Conservation (phyloP, 192 early-diverging fungal species). For the Physocladia obscura region DNA sequence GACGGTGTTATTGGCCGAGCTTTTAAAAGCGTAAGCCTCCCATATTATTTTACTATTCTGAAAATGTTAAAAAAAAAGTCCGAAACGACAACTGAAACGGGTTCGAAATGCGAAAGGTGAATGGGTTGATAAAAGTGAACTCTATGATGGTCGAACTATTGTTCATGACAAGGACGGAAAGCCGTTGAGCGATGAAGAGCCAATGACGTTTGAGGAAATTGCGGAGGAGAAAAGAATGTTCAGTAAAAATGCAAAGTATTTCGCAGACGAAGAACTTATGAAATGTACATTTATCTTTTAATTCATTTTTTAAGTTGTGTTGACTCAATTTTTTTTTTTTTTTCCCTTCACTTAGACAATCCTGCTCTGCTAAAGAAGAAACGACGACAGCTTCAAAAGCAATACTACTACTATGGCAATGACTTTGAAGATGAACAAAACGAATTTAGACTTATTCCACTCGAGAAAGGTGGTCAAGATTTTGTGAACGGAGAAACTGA, state of each 20-base stretch:
- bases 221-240: slow-evolving; percentile 49
- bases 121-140: slow-evolving; percentile 58
- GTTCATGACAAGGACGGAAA: slow-evolving; percentile 38
- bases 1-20: slow-evolving; percentile 21
- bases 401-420: slow-evolving; percentile 23
- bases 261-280: slow-evolving; percentile 47
- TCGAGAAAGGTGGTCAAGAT: not conserved
- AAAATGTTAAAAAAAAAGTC: no score
- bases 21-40: slow-evolving; percentile 4
- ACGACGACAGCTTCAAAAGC: slow-evolving; percentile 15
- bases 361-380: slow-evolving; percentile 30
- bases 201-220: slow-evolving; percentile 35
- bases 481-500: not conserved
- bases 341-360: slow-evolving; percentile 12
- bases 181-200: slow-evolving; percentile 31
- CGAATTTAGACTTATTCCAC: slow-evolving; percentile 40
- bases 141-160: slow-evolving; percentile 58
- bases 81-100: slow-evolving; percentile 48
- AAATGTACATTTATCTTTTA: not conserved
- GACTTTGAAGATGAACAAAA: slow-evolving; percentile 19
- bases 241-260: slow-evolving; percentile 58
- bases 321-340: not conserved
- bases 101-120: slow-evolving; percentile 65
- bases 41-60: no score
- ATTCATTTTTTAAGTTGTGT: not conserved